phyloP scores from a whole-genome alignment of 495 filamentous ascomycete genomes.

The Astrothelium macrocarpum region DNA sequence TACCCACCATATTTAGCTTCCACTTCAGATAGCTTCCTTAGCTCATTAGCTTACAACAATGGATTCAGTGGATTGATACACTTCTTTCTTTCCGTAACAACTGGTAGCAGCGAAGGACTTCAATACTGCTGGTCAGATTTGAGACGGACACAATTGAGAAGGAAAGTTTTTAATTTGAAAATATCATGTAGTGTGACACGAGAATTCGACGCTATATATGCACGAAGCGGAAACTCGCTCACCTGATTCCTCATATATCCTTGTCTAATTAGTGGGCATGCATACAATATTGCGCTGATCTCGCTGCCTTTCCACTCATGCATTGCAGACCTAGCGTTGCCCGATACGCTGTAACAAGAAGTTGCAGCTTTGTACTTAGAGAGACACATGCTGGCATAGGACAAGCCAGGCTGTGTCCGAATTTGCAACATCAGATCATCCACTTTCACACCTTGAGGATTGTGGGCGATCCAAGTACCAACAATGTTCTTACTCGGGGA shows the following conservation, averaged over 20 bases:
- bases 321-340: background rate
- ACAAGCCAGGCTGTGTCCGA: background rate
- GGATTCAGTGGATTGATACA: too few species aligned
- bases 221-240: background rate
- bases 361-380: conserved; percentile 14
- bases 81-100: too few species aligned
- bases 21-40: too few species aligned
- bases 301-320: background rate
- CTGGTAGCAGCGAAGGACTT: too few species aligned
- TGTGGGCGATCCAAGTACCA: background rate
- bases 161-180: background rate
- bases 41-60: too few species aligned
- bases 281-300: too few species aligned
- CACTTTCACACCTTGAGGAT: background rate
- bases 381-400: background rate
- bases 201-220: background rate
- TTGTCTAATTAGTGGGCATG: too few species aligned
- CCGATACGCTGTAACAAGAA: background rate
- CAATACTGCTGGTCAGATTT: conserved; percentile 78
- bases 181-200: background rate
- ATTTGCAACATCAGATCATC: background rate
- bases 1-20: too few species aligned
- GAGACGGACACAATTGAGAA: conserved; percentile 31
- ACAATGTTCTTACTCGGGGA: background rate
- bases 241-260: background rate